phyloP scores from a whole-genome alignment of 805 yeast genomes.

The Clavispora vitiphila region DNA sequence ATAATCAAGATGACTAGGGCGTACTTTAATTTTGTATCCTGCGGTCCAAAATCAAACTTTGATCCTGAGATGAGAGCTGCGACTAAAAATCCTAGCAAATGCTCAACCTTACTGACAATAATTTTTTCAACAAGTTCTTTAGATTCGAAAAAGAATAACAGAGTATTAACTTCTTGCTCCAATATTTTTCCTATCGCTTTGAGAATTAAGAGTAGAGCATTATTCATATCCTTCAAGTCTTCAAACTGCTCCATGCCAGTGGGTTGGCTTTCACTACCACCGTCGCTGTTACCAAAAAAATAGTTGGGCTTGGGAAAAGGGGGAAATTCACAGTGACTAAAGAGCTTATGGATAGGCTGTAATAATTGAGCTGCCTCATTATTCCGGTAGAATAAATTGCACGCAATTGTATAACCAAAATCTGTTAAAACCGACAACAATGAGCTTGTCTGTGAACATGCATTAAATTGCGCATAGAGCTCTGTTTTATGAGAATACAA shows the following conservation, averaged over 20 bases:
- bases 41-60: background rate
- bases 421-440: slow-evolving; percentile 8
- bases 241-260: slow-evolving; percentile 6
- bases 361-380: background rate
- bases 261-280: slow-evolving; percentile 4
- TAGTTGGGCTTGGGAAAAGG: slow-evolving; percentile 27
- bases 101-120: slow-evolving; percentile 7
- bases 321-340: slow-evolving; percentile 13
- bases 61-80: slow-evolving; percentile 7
- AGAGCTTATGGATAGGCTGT: background rate
- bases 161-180: slow-evolving; percentile 1
- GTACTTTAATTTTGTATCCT: background rate
- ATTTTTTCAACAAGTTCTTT: slow-evolving; percentile 7
- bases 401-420: slow-evolving; percentile 7
- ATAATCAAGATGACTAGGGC: background rate
- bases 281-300: slow-evolving; percentile 10
- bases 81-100: slow-evolving; percentile 5
- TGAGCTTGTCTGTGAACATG: slow-evolving; percentile 6
- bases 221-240: slow-evolving; percentile 4
- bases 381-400: background rate
- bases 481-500: background rate
- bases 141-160: background rate
- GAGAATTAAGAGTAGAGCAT: slow-evolving; percentile 6
- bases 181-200: slow-evolving; percentile 1
- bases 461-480: slow-evolving; percentile 10